Evolutionary conservation across 179 eudicot species (phyloP).

Genomic region (Corrigiola litoralis): DNA sequence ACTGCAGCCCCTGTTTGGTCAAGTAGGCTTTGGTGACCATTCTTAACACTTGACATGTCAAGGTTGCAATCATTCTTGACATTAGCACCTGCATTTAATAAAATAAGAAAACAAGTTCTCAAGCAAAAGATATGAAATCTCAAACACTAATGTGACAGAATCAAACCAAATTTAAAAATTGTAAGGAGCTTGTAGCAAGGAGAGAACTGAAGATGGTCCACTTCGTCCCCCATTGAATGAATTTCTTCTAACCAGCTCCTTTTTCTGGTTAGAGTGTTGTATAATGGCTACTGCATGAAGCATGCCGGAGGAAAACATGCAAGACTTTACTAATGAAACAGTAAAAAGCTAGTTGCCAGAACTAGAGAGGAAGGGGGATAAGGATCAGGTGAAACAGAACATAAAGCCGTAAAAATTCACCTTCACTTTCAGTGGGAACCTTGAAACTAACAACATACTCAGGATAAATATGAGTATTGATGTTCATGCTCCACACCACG

Average conservation of each 20-base stretch:
- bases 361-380: not conserved
- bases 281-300: too few relatives aligned
- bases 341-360: not conserved
- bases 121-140: conserved; percentile 10
- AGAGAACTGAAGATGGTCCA: too few relatives aligned
- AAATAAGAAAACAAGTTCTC: conserved; percentile 3
- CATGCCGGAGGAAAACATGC: too few relatives aligned
- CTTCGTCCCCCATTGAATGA: too few relatives aligned
- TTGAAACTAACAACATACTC: conserved; percentile 86
- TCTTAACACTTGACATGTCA: conserved; percentile 24
- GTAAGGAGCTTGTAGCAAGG: too few relatives aligned
- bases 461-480: conserved; percentile 77
- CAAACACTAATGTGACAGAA: not conserved
- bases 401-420: conserved; percentile 42
- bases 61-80: conserved; percentile 31
- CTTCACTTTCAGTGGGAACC: conserved; percentile 50
- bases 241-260: too few relatives aligned
- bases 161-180: not conserved
- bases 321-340: too few relatives aligned
- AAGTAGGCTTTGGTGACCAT: conserved; percentile 12
- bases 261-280: too few relatives aligned
- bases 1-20: conserved; percentile 22
- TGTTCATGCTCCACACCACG: conserved; percentile 82
- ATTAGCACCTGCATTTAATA: conserved; percentile 41
- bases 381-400: not conserved